These are phyloP conservation scores for Neurospora sp. DNA, from an alignment of 2,329 filamentous ascomycete species.

Conservation along the genomic window DNA sequence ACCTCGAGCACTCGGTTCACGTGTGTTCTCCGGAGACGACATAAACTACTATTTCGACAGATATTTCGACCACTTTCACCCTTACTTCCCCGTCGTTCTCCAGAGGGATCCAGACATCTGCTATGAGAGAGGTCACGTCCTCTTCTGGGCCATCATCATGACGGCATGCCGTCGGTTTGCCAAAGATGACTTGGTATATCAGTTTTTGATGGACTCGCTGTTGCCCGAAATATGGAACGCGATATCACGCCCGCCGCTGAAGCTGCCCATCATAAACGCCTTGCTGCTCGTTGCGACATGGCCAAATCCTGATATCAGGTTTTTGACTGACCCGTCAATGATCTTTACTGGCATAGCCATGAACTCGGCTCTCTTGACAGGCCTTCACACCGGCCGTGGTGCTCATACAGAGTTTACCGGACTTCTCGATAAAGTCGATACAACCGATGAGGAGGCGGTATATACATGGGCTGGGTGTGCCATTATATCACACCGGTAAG, in stretches of 20 bases:
- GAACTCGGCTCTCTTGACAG: slow-evolving; percentile 38
- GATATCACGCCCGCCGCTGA: slow-evolving; percentile 32
- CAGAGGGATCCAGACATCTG: slow-evolving; percentile 39
- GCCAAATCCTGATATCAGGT: slow-evolving; percentile 41
- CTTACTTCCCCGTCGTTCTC: slow-evolving; percentile 41
- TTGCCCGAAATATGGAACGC: slow-evolving; percentile 35
- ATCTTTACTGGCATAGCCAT: slow-evolving; percentile 37
- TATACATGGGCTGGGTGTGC: slow-evolving; percentile 45
- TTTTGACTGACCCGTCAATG: slow-evolving; percentile 40
- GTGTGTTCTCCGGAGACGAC: slow-evolving; percentile 41
- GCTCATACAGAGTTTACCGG: slow-evolving; percentile 39
- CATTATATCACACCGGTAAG: slow-evolving; percentile 39
- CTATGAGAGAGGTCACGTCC: slow-evolving; percentile 35
- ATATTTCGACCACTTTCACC: slow-evolving; percentile 43
- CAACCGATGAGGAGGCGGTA: slow-evolving; percentile 41
- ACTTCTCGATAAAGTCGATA: slow-evolving; percentile 29
- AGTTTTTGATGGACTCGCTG: slow-evolving; percentile 37
- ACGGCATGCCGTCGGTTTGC: slow-evolving; percentile 41
- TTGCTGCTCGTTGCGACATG: slow-evolving; percentile 41
- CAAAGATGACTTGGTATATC: slow-evolving; percentile 30
- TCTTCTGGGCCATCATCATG: slow-evolving; percentile 47
- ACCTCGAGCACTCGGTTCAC: slow-evolving; percentile 35
- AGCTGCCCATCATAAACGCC: slow-evolving; percentile 40
- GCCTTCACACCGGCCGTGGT: slow-evolving; percentile 44
- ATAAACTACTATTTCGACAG: slow-evolving; percentile 47